Evolutionary conservation across 192 early-diverging fungal genomes (phyloP), one percentile per base, ranked within the genome.

Genomic region (Coemansia sp.): DNA sequence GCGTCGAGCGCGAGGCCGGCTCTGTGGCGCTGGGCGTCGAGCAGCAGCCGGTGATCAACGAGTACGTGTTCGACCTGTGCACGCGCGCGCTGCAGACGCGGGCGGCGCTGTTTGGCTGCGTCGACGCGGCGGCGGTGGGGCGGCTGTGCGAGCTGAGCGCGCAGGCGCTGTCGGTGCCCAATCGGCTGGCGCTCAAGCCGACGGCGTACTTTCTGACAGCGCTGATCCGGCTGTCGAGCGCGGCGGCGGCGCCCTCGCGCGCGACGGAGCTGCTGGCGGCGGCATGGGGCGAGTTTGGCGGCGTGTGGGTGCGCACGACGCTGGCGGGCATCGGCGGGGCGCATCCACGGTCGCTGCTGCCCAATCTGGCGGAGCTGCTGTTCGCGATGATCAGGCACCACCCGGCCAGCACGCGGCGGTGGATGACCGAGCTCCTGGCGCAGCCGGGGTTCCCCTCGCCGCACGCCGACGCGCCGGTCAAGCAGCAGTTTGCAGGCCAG

Each of bases 261-360:
- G 23, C 50, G 34, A 27, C 38, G 28, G 37, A 53, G 39, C 46
- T 58, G 13, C 42, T 74, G 42, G 33, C 15, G 3, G 32, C 47
- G 0, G 24, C 67, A 33, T 74, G 71, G 59, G 8, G 23, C 19
- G 41, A 63, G 55, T 62, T 51, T 34, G 72, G 54, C n/a, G 38
- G 49, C 2, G 37, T 52, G 4, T 76, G 64, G 66, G 61, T 76
- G 44, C 57, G 55, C 11, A 59, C 66, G 4, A 61, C 62, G 11
- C 48, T 76, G 42, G 53, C 45, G 9, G 72, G 49, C 49, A 69
- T 76, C 19, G 72, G 72, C 32, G 72, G 66, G 25, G 49, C 39
- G 30, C 65, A 61, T 15, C 72, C 72, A 9, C 66, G 72, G 18
- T 76, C 72, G 40, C 61, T 67, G 49, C 53, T 76, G 47, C 61